Evolutionary conservation across 129 eudicot genomes (phyloP), one percentile per base, ranked within the genome.

Genomic region (Helianthus tuberosus): DNA sequence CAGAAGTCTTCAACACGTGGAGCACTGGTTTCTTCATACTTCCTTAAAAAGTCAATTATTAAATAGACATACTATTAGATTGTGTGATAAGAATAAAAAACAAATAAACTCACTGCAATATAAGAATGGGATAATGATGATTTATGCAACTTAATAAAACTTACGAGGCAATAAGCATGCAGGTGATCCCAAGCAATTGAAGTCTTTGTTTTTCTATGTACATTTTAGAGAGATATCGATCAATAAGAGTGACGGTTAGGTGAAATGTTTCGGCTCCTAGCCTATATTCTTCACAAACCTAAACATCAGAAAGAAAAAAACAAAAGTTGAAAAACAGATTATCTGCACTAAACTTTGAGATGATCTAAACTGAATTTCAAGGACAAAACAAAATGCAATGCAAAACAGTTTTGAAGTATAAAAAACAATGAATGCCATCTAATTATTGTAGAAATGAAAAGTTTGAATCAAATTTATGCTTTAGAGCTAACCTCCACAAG

Each of bases 91-190:
- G 64, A 60, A 66, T 29, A 76, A 2, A 69, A 2, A 46, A 25
- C 20, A 66, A 44, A 53, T 53, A 16, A 44, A 53, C 27, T 66
- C 38, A 41, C 20, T 17, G 44, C 15, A 2, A 25, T n/a, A 23
- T 29, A 4, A 59, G 39, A 59, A 59, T 25, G 39, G 10, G 44
- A 16, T 20, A 65, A 47, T 29, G 65, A 70, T 61, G 64, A 63
- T 61, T 62, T 68, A 50, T 63, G 71, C 64, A 69, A 38, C 51
- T 62, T 43, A 25, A 17, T 32, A 29, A 23, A 73, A 81, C 99
- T 91, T 84, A 95, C 99, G 97, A 95, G 79, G 99, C 95, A 78
- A 95, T 95, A 68, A 95, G 87, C 99, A 95, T 91, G 95, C 99
- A 91, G 75, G 99, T 91, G 36, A 95, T 89, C 64, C 97, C 99